Base-by-base conservation (phyloP, 805 yeast species). In the Spencermartinsiella europaea region DNA sequence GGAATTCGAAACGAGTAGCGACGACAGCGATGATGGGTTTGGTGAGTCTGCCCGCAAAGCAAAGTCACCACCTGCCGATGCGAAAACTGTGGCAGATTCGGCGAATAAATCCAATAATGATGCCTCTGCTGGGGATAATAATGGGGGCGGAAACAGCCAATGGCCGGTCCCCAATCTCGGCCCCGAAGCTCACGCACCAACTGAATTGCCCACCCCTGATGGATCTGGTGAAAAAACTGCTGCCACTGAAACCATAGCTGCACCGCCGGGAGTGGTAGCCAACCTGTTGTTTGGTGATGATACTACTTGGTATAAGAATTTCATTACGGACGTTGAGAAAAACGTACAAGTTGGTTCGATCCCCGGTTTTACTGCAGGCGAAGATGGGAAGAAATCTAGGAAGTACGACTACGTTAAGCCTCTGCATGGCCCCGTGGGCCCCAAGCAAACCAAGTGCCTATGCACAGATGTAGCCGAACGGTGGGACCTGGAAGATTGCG, bases 361-460 rank as follows among this genome's bases (percentile, higher is more conserved):
- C 4, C 47, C 51, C 7, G 40, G 34, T 3, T 46, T 63, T 28
- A 42, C 48, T 38, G 48, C 52, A 5, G 58, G 62, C 43, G 47
- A 55, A 31, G 57, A 47, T 3, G 47, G 46, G n/a, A 56, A 57
- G 45, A 21, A 71, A 72, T 62, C 67, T 2, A 63, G 71, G 4
- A 46, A 57, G 28, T 90, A 77, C 60, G 72, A 75, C 3, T 93
- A 90, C 64, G 74, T 76, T 41, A 86, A 86, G 64, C 87, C 83
- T 0, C 71, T 93, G 47, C 79, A 81, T 44, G 89, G 77, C 44
- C 77, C 96, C 1, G 80, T 93, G 33, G 99, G 99, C 0, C 99
- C 99, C 10, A 89, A 87, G 57, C 87, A 91, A 20, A 90, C 99
- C 2, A 79, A 75, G 47, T 86, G 95, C 61, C 49, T 67, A n/a